These are phyloP conservation scores for Ogataea henricii DNA, from an alignment of 805 yeast genomes.

Conservation along the genomic window DNA sequence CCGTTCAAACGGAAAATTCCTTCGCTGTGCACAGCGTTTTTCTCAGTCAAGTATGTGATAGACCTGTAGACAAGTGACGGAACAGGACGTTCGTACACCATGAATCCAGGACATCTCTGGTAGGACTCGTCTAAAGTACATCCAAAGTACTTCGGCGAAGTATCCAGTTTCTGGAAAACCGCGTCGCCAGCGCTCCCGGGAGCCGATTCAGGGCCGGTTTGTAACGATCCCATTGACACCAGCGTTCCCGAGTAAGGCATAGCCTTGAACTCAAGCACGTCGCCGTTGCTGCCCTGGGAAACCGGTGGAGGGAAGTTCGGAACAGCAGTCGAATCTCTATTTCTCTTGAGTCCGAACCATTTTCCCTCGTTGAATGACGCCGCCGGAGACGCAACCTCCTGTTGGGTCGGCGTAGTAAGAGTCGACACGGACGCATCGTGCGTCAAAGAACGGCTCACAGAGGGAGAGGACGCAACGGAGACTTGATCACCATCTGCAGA, in stretches of 20 bases:
- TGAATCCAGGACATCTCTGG: slow-evolving; percentile 50
- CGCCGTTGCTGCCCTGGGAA: slow-evolving; percentile 15
- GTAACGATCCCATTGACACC: slow-evolving; percentile 18
- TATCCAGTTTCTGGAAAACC: slow-evolving; percentile 27
- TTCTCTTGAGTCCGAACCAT: slow-evolving; percentile 25
- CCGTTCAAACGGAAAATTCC: slow-evolving; percentile 93
- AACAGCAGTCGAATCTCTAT: slow-evolving; percentile 16
- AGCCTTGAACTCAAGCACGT: slow-evolving; percentile 35
- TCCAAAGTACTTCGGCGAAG: slow-evolving; percentile 54
- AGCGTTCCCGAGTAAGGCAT: slow-evolving; percentile 35
- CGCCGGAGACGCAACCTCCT: slow-evolving; percentile 12
- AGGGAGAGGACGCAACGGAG: slow-evolving; percentile 20
- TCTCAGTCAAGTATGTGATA: slow-evolving; percentile 60
- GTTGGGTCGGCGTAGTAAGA: slow-evolving; percentile 15
- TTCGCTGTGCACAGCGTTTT: slow-evolving; percentile 79
- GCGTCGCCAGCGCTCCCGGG: slow-evolving; percentile 10
- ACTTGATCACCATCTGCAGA: slow-evolving; percentile 15
- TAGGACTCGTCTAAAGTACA: slow-evolving; percentile 56
- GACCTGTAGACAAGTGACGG: slow-evolving; percentile 83
- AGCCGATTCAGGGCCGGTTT: not conserved
- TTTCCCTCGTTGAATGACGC: slow-evolving; percentile 22
- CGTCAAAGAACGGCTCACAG: slow-evolving; percentile 8
- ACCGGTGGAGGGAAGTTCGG: slow-evolving; percentile 15
- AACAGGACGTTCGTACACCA: slow-evolving; percentile 44
- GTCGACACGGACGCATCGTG: slow-evolving; percentile 12